phyloP scores from a whole-genome alignment of 495 filamentous ascomycete genomes.

The Penicillium diatomitis region DNA sequence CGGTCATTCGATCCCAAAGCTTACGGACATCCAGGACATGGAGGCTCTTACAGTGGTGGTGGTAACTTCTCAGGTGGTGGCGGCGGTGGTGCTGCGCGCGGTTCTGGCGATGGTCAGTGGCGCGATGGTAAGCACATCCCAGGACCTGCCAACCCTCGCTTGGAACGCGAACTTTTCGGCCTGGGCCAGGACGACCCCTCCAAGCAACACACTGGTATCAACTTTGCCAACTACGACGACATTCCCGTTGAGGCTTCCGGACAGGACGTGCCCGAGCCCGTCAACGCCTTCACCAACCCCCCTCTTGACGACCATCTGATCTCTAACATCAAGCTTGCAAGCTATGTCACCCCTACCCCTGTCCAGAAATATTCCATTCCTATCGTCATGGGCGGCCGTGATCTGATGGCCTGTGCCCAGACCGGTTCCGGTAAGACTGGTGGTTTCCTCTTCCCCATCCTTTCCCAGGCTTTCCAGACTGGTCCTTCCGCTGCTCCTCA shows the following conservation, averaged over 20 bases:
- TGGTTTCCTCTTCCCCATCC: slow-evolving; percentile 96
- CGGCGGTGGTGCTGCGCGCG: slow-evolving; percentile 44
- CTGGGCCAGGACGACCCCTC: slow-evolving; percentile 78
- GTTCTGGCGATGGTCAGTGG: slow-evolving; percentile 92
- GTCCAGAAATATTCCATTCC: slow-evolving; percentile 98
- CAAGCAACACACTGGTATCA: slow-evolving; percentile 95
- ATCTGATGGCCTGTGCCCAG: slow-evolving; percentile 98
- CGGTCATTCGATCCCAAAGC: slow-evolving; percentile 54
- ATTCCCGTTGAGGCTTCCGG: slow-evolving; percentile 97
- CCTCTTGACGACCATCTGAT: slow-evolving; percentile 88
- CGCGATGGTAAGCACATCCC: slow-evolving; percentile 92
- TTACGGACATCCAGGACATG: slow-evolving; percentile 55
- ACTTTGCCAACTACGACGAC: slow-evolving; percentile 99
- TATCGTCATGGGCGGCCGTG: slow-evolving; percentile 91
- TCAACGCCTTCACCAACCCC: slow-evolving; percentile 82
- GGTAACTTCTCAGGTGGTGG: slow-evolving; percentile 35
- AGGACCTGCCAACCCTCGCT: slow-evolving; percentile 74
- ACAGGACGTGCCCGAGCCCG: slow-evolving; percentile 85
- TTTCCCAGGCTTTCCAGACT: slow-evolving; percentile 87
- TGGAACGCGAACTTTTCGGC: slow-evolving; percentile 95
- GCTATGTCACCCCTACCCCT: slow-evolving; percentile 89
- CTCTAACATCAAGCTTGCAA: slow-evolving; percentile 82
- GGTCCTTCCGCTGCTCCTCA: slow-evolving; percentile 65
- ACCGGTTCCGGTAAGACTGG: slow-evolving; percentile 99
- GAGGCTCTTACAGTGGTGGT: slow-evolving; percentile 40